phyloP scores from a whole-genome alignment of 2,329 filamentous ascomycete genomes.

The Pseudogymnoascus sp. region DNA sequence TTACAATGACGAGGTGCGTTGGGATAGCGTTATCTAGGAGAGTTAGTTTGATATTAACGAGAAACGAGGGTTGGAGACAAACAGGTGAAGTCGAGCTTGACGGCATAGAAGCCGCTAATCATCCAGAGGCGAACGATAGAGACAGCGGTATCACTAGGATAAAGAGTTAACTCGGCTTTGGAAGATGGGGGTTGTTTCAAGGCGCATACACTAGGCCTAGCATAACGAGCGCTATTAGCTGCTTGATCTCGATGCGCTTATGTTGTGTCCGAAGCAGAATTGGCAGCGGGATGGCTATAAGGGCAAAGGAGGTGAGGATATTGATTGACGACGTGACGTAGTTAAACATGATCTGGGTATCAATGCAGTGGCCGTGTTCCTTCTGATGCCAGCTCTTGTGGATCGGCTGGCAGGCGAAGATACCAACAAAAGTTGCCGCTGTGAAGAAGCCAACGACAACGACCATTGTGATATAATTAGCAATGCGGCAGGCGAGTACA shows the following conservation, averaged over 20 bases:
- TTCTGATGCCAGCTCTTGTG: constrained; percentile 6
- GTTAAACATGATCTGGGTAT: constrained; percentile 10
- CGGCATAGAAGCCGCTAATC: neutral
- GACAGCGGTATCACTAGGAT: neutral
- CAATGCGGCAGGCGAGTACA: constrained; percentile 7
- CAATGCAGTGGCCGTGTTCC: constrained; percentile 10
- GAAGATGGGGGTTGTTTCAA: neutral
- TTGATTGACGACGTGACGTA: constrained; percentile 13
- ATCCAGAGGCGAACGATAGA: constrained; percentile 2
- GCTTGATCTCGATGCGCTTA: constrained; percentile 10
- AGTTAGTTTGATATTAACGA: neutral
- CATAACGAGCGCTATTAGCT: constrained; percentile 14
- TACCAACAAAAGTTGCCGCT: constrained; percentile 7
- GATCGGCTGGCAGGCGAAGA: constrained; percentile 10
- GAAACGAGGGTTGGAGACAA: neutral
- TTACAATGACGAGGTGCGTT: constrained; percentile 10
- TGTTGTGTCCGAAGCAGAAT: constrained; percentile 10
- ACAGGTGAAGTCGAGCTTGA: neutral
- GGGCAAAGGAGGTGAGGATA: constrained; percentile 10
- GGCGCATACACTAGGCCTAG: constrained; percentile 14
- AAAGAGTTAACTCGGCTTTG: neutral
- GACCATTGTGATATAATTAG: constrained; percentile 9
- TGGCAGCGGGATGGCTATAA: constrained; percentile 13
- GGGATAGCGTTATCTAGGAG: constrained; percentile 1
- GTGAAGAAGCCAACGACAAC: constrained; percentile 10